A percentile compares a stretch with the other conserved stretches of the same genome.
phyloP scores from a whole-genome alignment of 106 monocot genomes.

The Dioscorea dumetorum region DNA sequence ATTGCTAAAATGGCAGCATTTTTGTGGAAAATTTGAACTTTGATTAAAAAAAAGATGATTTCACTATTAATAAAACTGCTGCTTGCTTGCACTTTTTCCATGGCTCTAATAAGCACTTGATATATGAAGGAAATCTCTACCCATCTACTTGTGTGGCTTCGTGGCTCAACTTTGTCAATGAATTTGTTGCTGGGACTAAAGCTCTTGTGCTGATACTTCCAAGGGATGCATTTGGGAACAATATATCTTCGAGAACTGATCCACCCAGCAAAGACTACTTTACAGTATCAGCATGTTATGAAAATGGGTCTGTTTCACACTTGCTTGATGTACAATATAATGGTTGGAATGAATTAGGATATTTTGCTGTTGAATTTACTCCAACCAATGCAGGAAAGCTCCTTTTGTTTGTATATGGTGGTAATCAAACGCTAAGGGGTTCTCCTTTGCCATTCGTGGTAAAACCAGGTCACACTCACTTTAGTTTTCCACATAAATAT shows the following conservation, averaged over 20 bases:
- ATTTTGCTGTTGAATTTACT: conserved; percentile 51
- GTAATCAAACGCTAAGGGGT: conserved; percentile 42
- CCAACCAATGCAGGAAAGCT: conserved; percentile 47
- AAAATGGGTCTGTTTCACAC: conserved; percentile 43
- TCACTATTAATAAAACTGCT: too few relatives aligned
- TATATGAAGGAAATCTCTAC: conserved; percentile 50
- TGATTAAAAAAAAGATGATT: too few relatives aligned
- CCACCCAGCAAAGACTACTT: conserved; percentile 27
- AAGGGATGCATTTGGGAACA: conserved; percentile 85
- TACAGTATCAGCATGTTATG: conserved; percentile 29
- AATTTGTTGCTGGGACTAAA: conserved; percentile 57
- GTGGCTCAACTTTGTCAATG: conserved; percentile 36
- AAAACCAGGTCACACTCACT: conserved; percentile 54
- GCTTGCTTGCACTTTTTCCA: not conserved
- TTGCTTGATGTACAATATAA: conserved; percentile 22
- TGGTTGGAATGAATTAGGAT: conserved; percentile 54
- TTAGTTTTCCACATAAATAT: too few relatives aligned
- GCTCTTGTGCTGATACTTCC: conserved; percentile 42
- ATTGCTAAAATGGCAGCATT: too few relatives aligned
- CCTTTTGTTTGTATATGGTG: conserved; percentile 41
- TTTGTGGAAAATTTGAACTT: too few relatives aligned
- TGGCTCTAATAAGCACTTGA: not conserved
- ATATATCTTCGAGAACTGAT: conserved; percentile 25
- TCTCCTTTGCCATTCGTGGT: conserved; percentile 58
- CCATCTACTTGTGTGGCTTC: conserved; percentile 58